phyloP scores from a whole-genome alignment of 768 basidiomycete species.

The Kwoniella bestiolae region DNA sequence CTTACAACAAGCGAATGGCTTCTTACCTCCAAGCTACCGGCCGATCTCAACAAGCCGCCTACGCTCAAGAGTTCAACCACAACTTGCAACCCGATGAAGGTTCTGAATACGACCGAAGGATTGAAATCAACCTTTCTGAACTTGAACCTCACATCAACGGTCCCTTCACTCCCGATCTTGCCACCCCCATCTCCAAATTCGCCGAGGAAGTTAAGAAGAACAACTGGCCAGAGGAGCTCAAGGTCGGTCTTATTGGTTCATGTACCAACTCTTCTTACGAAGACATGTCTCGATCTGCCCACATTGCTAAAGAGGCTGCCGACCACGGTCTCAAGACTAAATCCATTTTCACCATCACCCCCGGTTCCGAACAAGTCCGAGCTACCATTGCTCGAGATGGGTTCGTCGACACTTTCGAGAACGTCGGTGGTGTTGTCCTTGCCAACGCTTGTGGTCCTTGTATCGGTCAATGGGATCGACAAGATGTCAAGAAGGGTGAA shows the following conservation, averaged over 20 bases:
- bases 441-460: constrained; percentile 99
- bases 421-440: constrained; percentile 86
- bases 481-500: constrained; percentile 95
- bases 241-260: constrained; percentile 96
- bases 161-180: constrained; percentile 99
- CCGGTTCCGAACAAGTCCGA: constrained; percentile 96
- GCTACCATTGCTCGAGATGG: constrained; percentile 98
- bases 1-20: constrained; percentile 93
- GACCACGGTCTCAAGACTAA: constrained; percentile 83
- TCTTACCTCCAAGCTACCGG: constrained; percentile 95
- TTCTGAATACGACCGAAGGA: constrained; percentile 89
- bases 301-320: constrained; percentile 86
- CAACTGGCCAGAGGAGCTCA: constrained; percentile 94
- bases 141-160: constrained; percentile 99
- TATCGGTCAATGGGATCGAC: constrained; percentile 98
- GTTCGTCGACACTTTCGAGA: constrained; percentile 83
- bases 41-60: constrained; percentile 81
- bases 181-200: constrained; percentile 96
- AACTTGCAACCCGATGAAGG: constrained; percentile 86
- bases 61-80: constrained; percentile 84
- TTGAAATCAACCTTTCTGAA: constrained; percentile 94
- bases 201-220: constrained; percentile 89
- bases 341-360: constrained; percentile 97
- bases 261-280: constrained; percentile 99
- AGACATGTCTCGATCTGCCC: constrained; percentile 97